Evolutionary conservation across 2,329 filamentous ascomycete species (phyloP).

Genomic region (Harringtonia lauricola): DNA sequence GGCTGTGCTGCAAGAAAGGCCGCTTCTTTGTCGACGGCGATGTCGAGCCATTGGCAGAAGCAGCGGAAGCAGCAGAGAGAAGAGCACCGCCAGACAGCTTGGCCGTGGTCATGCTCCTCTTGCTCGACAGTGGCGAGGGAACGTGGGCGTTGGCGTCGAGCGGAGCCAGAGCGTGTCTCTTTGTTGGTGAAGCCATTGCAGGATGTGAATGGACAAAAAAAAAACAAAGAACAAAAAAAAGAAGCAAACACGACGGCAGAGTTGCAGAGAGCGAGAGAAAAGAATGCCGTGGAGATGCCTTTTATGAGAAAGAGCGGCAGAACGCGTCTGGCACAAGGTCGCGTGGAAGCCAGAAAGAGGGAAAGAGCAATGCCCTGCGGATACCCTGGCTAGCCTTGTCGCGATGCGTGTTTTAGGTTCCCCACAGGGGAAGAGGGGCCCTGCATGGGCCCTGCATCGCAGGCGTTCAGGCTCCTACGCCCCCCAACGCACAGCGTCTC

Average conservation of each 20-base stretch:
- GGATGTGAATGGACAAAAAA: background rate
- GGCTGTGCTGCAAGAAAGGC: background rate
- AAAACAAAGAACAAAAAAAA: background rate
- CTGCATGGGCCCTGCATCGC: too few species aligned
- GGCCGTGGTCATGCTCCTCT: background rate
- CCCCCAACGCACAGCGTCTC: too few species aligned
- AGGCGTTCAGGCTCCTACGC: too few species aligned
- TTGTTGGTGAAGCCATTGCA: constrained; percentile 22
- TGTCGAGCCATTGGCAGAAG: background rate
- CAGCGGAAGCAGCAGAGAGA: background rate
- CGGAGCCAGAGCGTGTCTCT: constrained; percentile 37
- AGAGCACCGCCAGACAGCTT: background rate
- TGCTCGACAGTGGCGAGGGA: constrained; percentile 7
- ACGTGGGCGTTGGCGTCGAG: constrained; percentile 33
- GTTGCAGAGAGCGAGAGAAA: background rate
- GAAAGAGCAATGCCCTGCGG: too few species aligned
- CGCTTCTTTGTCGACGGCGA: constrained; percentile 1
- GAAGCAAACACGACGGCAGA: background rate
- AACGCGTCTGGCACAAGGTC: too few species aligned
- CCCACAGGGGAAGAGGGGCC: background rate
- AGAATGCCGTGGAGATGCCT: background rate
- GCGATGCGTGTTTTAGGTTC: constrained; percentile 4
- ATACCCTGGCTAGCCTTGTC: background rate
- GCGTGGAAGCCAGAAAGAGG: background rate
- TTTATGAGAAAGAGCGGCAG: too few species aligned